phyloP scores from a whole-genome alignment of 768 basidiomycete genomes.

The Rossbeevera mucosa region DNA sequence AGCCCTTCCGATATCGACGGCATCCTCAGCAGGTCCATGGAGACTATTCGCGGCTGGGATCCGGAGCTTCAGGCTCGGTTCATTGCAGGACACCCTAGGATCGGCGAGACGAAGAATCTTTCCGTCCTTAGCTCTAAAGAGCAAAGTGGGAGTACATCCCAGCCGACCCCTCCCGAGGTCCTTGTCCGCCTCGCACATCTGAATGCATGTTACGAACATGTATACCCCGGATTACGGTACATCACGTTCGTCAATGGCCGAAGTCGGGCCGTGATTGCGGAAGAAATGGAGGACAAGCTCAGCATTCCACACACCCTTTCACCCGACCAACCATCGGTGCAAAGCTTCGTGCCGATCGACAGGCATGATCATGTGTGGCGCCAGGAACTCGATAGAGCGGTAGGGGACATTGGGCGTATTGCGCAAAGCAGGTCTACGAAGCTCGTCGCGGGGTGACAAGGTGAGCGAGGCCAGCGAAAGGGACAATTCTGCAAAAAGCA shows the following conservation, averaged over 20 bases:
- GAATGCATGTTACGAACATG: constrained; percentile 71
- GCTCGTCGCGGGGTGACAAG: constrained; percentile 7
- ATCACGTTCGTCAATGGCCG: constrained; percentile 93
- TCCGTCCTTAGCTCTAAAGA: constrained; percentile 75
- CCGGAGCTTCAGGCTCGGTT: constrained; percentile 52
- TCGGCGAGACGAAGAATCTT: constrained; percentile 76
- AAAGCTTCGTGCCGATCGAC: constrained; percentile 36
- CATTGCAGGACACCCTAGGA: constrained; percentile 82
- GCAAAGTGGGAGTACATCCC: constrained; percentile 50
- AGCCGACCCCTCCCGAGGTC: constrained; percentile 67
- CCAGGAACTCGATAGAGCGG: constrained; percentile 64
- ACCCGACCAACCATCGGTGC: constrained; percentile 32
- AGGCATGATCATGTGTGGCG: constrained; percentile 49
- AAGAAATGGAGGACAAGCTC: constrained; percentile 75
- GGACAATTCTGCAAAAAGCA: not conserved
- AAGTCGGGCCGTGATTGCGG: constrained; percentile 60
- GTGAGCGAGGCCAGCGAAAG: constrained; percentile 1
- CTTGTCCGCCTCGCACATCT: constrained; percentile 67
- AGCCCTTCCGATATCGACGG: constrained; percentile 40
- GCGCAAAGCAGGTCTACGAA: constrained; percentile 62
- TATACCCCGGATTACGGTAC: constrained; percentile 74
- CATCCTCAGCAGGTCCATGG: constrained; percentile 53
- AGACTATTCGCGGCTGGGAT: constrained; percentile 51
- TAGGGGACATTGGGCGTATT: constrained; percentile 70
- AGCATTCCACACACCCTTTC: constrained; percentile 48